phyloP scores from a whole-genome alignment of 1,284 basidiomycete genomes.

The Leccinum insolens region DNA sequence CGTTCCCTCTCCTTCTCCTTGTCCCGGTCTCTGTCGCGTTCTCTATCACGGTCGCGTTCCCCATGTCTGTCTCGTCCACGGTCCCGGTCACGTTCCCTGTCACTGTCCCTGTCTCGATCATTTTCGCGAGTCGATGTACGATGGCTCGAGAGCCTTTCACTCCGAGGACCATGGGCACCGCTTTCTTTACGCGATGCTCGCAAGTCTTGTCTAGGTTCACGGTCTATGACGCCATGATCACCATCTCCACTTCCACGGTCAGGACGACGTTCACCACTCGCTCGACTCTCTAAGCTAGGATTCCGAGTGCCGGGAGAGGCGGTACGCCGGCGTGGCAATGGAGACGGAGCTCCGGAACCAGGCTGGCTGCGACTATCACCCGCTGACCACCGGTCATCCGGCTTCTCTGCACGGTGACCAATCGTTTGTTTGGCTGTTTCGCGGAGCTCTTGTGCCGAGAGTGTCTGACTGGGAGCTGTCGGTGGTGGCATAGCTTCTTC shows the following conservation, averaged over 20 bases:
- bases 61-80: constrained; percentile 45
- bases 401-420: constrained; percentile 36
- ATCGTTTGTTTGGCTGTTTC: constrained; percentile 74
- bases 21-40: constrained; percentile 43
- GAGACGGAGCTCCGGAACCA: constrained; percentile 55
- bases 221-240: constrained; percentile 47
- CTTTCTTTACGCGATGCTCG: constrained; percentile 44
- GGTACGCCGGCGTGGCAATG: constrained; percentile 57
- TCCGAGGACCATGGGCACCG: constrained; percentile 49
- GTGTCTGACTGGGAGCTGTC: constrained; percentile 74
- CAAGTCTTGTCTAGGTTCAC: constrained; percentile 46
- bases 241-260: constrained; percentile 49
- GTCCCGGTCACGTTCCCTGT: constrained; percentile 49
- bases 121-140: constrained; percentile 33
- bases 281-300: constrained; percentile 70
- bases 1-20: constrained; percentile 44
- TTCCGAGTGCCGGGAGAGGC: constrained; percentile 70
- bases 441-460: constrained; percentile 78
- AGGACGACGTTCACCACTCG: constrained; percentile 65
- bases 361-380: constrained; percentile 43
- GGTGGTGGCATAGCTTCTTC: constrained; percentile 71
- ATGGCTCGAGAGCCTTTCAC: constrained; percentile 45
- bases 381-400: constrained; percentile 43
- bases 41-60: constrained; percentile 48
- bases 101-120: constrained; percentile 48